Evolutionary conservation across 305 asterid species (phyloP), one percentile per base, ranked within the genome.

Genomic region (Ajuga reptans): DNA sequence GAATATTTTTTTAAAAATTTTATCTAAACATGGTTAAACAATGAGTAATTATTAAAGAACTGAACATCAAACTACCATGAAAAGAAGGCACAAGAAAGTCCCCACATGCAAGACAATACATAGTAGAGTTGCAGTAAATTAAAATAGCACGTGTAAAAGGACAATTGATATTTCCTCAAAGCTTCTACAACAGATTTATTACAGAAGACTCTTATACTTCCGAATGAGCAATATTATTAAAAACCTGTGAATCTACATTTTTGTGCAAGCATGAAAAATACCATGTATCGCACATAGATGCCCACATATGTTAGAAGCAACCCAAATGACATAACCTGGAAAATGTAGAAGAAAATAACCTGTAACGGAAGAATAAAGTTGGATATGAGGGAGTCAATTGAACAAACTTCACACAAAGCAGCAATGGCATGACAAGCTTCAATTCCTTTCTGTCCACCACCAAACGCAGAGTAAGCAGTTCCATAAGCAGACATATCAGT

Each of bases 311-410:
- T n/a, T n/a, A n/a, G n/a, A n/a, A n/a, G n/a, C n/a, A n/a, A n/a
- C n/a, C n/a, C n/a, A n/a, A n/a, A n/a, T n/a, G n/a, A n/a, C n/a
- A n/a, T n/a, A n/a, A n/a, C n/a, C 12, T 33, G 57, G 65, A 7
- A 62, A 69, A 33, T 69, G 24, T 41, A 70, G 72, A 29, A 79
- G 83, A 45, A 77, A 79, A 72, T 69, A 78, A 89, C 99, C 98
- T 94, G 99, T 76, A 94, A 84, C 21, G 99, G 99, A 72, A 91
- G 86, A 81, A 94, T 94, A 74, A 94, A 94, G 82, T 91, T 94
- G 79, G 99, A 94, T 80, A 94, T 89, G 68, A 94, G 74, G 45
- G 97, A 91, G 79, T 89, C 94, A 59, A 94, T 87, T 3, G 98
- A 89, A 78, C 98, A 91, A 72, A 84, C 85, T 85, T 89, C 96